Conservation (phyloP, 306 rosid genomes). For the Pyrus betulifolia region DNA sequence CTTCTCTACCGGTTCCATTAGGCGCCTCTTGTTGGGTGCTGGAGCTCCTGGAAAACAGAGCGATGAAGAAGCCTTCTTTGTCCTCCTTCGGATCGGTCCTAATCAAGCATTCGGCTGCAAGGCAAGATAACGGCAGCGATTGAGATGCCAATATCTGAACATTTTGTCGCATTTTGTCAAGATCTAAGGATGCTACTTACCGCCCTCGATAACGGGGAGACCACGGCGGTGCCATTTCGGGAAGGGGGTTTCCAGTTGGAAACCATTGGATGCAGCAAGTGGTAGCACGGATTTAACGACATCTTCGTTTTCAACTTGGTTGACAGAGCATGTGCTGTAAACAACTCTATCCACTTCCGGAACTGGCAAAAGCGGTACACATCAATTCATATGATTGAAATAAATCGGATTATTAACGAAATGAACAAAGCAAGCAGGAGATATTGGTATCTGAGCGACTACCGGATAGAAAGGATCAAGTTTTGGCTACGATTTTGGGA, state of each 20-base stretch:
- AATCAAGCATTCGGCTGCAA: conserved; percentile 45
- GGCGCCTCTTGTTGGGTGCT: neutral
- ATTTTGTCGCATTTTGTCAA: neutral
- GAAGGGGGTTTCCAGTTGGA: conserved; percentile 46
- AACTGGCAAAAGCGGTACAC: conserved; percentile 36
- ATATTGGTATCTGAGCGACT: neutral
- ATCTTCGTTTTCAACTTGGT: conserved; percentile 77
- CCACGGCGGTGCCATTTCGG: conserved; percentile 66
- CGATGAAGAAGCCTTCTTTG: conserved; percentile 88
- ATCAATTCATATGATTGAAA: neutral
- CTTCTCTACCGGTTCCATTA: neutral
- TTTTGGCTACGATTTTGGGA: neutral
- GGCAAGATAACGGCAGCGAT: neutral
- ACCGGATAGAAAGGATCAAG: neutral
- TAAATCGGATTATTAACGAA: neutral
- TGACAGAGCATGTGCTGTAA: conserved; percentile 77
- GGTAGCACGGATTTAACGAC: conserved; percentile 60
- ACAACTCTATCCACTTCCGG: conserved; percentile 70
- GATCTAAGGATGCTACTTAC: conserved; percentile 26
- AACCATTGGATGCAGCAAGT: conserved; percentile 58
- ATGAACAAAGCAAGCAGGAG: neutral
- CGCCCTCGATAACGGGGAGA: conserved; percentile 53
- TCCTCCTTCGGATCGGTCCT: conserved; percentile 63
- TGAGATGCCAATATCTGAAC: neutral
- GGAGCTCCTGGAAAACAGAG: conserved; percentile 41